Evolutionary conservation across 495 filamentous ascomycete genomes (phyloP).

Genomic region (Penicillium antarcticum): DNA sequence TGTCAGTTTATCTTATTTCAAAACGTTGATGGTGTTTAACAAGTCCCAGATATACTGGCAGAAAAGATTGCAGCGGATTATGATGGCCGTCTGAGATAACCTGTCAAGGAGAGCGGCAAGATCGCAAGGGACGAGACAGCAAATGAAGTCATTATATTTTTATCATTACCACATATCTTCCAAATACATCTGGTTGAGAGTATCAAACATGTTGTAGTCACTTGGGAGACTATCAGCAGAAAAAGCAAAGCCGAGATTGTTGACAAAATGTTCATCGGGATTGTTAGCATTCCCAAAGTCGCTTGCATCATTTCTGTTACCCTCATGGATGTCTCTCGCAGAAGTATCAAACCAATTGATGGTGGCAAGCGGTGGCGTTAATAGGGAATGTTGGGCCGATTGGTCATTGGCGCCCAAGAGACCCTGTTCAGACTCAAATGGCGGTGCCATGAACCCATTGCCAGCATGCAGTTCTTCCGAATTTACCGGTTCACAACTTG

Average conservation of each 20-base stretch:
- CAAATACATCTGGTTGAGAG: conserved; percentile 25
- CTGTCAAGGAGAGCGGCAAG: neutral
- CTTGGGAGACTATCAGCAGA: conserved; percentile 22
- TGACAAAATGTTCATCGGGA: conserved; percentile 17
- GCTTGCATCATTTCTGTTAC: no score
- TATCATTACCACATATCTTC: conserved; percentile 20
- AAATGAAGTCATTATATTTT: neutral
- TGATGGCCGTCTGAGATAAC: neutral
- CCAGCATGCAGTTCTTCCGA: neutral
- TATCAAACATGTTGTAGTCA: conserved; percentile 29
- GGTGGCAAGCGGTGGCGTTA: neutral
- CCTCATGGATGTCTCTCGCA: neutral
- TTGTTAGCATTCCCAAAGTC: neutral
- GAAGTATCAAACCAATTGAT: neutral
- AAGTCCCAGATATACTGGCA: conserved; percentile 46
- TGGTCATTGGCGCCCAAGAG: no score
- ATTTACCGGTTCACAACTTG: neutral
- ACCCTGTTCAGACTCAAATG: no score
- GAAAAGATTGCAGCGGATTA: conserved; percentile 57
- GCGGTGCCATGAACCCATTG: no score
- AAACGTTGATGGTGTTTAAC: neutral
- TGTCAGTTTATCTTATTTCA: conserved; percentile 32
- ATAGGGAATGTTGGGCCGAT: neutral
- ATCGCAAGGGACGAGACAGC: neutral
- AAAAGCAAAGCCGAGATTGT: conserved; percentile 24